These are phyloP conservation scores for Vicia faba DNA, from an alignment of 306 rosid species.

Conservation along the genomic window DNA sequence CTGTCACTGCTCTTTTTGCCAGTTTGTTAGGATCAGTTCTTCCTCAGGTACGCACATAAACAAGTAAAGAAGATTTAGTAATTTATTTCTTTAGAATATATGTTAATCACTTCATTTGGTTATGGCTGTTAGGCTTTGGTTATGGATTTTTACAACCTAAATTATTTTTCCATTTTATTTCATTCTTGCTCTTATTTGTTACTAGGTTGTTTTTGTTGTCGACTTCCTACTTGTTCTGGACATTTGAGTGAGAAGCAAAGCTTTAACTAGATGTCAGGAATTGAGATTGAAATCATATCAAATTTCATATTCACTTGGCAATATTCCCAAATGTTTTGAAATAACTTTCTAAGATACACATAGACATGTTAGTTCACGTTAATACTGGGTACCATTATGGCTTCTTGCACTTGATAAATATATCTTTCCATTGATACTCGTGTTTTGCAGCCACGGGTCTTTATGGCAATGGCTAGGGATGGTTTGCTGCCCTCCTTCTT, in stretches of 20 bases:
- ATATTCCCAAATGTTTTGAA: neutral
- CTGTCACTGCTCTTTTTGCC: constrained; percentile 78
- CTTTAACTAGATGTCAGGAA: neutral
- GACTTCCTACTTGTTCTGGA: constrained; percentile 23
- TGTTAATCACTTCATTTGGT: constrained; percentile 28
- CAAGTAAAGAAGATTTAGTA: constrained; percentile 21
- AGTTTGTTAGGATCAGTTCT: constrained; percentile 85
- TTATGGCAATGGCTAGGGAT: constrained; percentile 72
- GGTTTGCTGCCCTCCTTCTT: constrained; percentile 60
- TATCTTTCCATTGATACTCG: neutral
- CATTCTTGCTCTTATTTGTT: neutral
- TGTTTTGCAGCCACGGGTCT: constrained; percentile 64
- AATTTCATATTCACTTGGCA: constrained; percentile 13
- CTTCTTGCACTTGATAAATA: constrained; percentile 31
- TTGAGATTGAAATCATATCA: constrained; percentile 4
- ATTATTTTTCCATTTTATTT: constrained; percentile 11
- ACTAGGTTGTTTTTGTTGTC: constrained; percentile 11
- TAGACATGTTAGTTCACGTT: neutral
- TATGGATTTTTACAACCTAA: constrained; percentile 12
- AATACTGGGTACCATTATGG: neutral
- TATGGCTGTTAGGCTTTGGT: constrained; percentile 13
- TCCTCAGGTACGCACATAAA: constrained; percentile 75
- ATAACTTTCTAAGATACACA: constrained; percentile 7
- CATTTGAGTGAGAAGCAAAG: neutral
- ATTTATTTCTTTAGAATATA: constrained; percentile 20